Conservation (phyloP, 306 rosid genomes). For the Dalbergia cultrata region DNA sequence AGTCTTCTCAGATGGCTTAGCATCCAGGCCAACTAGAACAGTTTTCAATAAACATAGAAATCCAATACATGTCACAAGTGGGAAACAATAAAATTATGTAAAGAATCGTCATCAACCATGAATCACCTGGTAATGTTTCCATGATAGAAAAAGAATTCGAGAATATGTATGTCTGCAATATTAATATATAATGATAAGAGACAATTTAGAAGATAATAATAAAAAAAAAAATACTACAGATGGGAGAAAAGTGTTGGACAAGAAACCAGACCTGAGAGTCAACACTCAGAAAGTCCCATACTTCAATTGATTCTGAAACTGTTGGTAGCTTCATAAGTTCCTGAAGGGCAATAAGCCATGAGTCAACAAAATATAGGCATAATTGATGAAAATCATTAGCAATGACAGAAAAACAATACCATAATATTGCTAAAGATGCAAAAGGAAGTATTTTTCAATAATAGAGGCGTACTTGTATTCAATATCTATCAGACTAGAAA, state of each 20-base stretch:
- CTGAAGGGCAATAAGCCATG: constrained; percentile 60
- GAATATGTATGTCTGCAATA: constrained; percentile 89
- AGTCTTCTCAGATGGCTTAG: constrained; percentile 72
- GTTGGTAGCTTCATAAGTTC: constrained; percentile 91
- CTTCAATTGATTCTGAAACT: constrained; percentile 97
- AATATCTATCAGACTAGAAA: constrained; percentile 37
- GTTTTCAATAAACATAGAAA: constrained; percentile 47
- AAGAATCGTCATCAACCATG: constrained; percentile 48
- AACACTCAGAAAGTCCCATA: constrained; percentile 98
- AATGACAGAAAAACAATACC: constrained; percentile 37
- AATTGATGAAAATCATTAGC: constrained; percentile 37
- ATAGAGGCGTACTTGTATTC: constrained; percentile 40
- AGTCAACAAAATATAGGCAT: constrained; percentile 43
- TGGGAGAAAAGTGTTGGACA: constrained; percentile 41
- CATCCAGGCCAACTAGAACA: constrained; percentile 68
- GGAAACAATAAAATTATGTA: constrained; percentile 33
- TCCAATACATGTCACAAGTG: constrained; percentile 46
- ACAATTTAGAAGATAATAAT: constrained; percentile 27
- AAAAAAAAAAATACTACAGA: constrained; percentile 19
- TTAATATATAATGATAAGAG: constrained; percentile 39
- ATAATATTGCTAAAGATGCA: constrained; percentile 16
- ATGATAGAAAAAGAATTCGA: constrained; percentile 90
- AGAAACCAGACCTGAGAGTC: constrained; percentile 89
- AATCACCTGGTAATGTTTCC: constrained; percentile 90
- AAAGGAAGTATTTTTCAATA: constrained; percentile 36